Percentiles rank a stretch among this genome's conserved stretches.
Evolutionary conservation across 805 yeast species (phyloP).

Genomic region (Priceomyces carsonii): DNA sequence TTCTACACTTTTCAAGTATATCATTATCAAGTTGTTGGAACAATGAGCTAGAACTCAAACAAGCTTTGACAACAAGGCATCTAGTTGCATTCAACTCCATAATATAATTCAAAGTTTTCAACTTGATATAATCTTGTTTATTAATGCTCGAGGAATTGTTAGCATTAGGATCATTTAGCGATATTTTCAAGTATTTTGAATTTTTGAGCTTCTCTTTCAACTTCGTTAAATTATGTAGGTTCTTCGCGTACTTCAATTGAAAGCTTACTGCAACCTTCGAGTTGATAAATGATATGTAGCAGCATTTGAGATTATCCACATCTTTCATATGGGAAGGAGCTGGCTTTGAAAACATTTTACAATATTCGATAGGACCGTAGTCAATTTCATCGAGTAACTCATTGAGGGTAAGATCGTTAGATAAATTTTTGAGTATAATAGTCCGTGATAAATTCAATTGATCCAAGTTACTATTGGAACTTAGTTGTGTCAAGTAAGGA

Average conservation of each 20-base stretch:
- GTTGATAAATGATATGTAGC: constrained; percentile 39
- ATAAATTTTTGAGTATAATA: constrained; percentile 30
- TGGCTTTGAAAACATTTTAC: constrained; percentile 39
- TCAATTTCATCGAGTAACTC: constrained; percentile 48
- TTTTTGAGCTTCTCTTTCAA: constrained; percentile 24
- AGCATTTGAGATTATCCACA: constrained; percentile 22
- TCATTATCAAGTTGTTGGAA: constrained; percentile 4
- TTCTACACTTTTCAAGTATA: constrained; percentile 30
- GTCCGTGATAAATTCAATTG: constrained; percentile 40
- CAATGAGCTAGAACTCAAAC: neutral
- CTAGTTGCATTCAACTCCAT: constrained; percentile 41
- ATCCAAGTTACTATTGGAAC: constrained; percentile 24
- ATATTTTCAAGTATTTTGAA: constrained; percentile 29
- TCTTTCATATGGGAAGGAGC: constrained; percentile 30
- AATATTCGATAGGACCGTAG: constrained; percentile 64
- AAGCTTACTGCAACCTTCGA: constrained; percentile 33
- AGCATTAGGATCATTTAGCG: constrained; percentile 23
- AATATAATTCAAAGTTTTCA: constrained; percentile 42
- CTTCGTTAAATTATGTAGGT: constrained; percentile 20
- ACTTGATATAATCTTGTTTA: constrained; percentile 35
- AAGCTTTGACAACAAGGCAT: constrained; percentile 20
- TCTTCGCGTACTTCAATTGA: constrained; percentile 31
- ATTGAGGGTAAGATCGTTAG: constrained; percentile 22
- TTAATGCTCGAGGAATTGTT: constrained; percentile 7
- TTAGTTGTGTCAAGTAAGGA: constrained; percentile 16